A percentile compares a stretch with the other conserved stretches of the same genome.
Conservation (phyloP, 495 filamentous ascomycete species). For the Apodospora peruviana region DNA sequence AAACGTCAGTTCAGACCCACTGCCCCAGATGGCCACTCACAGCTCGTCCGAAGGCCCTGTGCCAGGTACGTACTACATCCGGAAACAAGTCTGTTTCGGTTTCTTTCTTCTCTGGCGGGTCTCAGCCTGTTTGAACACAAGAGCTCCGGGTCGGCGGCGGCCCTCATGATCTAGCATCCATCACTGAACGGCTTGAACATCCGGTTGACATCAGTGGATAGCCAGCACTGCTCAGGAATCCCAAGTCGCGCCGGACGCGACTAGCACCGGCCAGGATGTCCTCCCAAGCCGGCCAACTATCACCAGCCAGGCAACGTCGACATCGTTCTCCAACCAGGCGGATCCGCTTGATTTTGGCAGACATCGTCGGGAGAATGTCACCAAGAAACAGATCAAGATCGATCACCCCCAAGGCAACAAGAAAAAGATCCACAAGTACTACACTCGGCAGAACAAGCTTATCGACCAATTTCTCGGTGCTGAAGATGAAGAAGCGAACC, state of each 20-base stretch:
- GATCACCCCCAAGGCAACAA: constrained; percentile 41
- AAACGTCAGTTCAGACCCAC: constrained; percentile 7
- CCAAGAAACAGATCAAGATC: constrained; percentile 34
- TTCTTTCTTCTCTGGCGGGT: background rate
- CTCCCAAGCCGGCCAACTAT: background rate
- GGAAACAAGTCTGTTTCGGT: background rate
- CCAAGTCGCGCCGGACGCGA: constrained; percentile 10
- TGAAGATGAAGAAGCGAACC: constrained; percentile 41
- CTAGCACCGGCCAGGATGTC: background rate
- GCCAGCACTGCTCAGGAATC: constrained; percentile 5
- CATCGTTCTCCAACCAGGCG: constrained; percentile 9
- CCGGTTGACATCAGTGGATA: constrained; percentile 6
- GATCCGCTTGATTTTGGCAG: constrained; percentile 39
- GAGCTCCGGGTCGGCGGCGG: background rate
- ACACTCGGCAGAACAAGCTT: constrained; percentile 48
- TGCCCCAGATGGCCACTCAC: constrained; percentile 12
- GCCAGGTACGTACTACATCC: constrained; percentile 12
- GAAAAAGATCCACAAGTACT: constrained; percentile 46
- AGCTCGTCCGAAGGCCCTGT: constrained; percentile 10
- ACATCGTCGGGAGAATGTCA: constrained; percentile 36
- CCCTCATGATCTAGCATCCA: background rate
- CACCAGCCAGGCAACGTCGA: constrained; percentile 8
- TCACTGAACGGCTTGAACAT: too few species aligned
- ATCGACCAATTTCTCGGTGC: constrained; percentile 51
- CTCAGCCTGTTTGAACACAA: background rate